Conservation (phyloP, 1,284 basidiomycete genomes). For the Gomphus bonarii region DNA sequence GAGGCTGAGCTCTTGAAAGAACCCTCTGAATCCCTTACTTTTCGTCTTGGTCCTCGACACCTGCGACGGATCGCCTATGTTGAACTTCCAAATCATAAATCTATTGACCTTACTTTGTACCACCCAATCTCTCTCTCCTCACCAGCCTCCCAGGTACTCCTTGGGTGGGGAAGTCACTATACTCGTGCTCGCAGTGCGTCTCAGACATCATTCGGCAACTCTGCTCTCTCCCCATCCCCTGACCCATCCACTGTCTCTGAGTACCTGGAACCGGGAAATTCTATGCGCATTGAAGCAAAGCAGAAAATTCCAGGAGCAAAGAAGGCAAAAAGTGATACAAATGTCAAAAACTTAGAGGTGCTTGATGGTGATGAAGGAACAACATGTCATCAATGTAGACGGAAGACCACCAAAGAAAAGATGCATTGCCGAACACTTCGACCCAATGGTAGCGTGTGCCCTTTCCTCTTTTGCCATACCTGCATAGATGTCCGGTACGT, state of each 20-base stretch:
- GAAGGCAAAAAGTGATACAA: not conserved
- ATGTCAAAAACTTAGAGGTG: not conserved
- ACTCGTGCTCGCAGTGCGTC: not conserved
- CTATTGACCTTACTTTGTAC: not conserved
- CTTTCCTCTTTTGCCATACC: not conserved
- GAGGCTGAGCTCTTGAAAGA: not conserved
- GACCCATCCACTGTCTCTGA: not conserved
- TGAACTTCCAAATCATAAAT: not conserved
- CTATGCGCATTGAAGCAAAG: not conserved
- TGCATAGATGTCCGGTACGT: constrained; percentile 8
- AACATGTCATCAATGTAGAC: constrained; percentile 8
- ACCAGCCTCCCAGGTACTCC: too few species aligned
- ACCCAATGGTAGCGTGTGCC: not conserved
- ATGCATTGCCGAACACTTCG: constrained; percentile 1
- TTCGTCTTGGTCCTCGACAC: not conserved
- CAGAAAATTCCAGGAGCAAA: not conserved
- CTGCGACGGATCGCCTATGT: not conserved
- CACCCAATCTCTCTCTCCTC: not conserved
- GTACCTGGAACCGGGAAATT: too few species aligned
- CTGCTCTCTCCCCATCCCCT: too few species aligned
- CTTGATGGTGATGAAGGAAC: not conserved
- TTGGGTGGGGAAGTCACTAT: not conserved
- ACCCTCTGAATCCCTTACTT: not conserved
- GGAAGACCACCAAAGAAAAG: not conserved
- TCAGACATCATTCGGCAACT: not conserved